Conservation (phyloP, 371 early-diverging fungal species). For the Mortierella sp. region DNA sequence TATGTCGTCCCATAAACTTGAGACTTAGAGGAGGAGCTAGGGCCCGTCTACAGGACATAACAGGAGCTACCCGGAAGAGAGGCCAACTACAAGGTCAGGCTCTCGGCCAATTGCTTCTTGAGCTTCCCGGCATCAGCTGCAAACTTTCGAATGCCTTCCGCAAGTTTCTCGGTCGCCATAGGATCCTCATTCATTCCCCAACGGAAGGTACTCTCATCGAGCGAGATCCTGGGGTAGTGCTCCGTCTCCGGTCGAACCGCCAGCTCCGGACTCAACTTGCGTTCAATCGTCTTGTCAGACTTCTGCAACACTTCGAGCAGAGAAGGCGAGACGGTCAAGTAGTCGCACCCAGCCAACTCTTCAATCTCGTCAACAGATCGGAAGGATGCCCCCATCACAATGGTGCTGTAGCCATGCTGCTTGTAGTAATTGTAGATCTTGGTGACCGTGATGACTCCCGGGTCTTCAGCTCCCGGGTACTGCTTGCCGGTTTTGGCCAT, state of each 20-base stretch:
- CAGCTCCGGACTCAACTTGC: slow-evolving; percentile 74
- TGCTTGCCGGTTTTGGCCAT: slow-evolving; percentile 85
- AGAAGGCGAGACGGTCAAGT: slow-evolving; percentile 92
- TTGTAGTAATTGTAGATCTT: slow-evolving; percentile 98
- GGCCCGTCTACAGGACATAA: too few species aligned
- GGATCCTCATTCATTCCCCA: slow-evolving; percentile 97
- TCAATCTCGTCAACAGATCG: slow-evolving; percentile 95
- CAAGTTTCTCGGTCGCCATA: slow-evolving; percentile 97
- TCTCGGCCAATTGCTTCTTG: slow-evolving; percentile 72
- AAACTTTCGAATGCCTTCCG: slow-evolving; percentile 96
- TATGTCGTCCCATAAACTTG: not conserved
- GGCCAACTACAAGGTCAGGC: slow-evolving; percentile 53
- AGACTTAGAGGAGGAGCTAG: too few species aligned
- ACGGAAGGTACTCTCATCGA: slow-evolving; percentile 89
- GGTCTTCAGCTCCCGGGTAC: slow-evolving; percentile 81
- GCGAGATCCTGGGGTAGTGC: slow-evolving; percentile 72
- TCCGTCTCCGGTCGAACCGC: slow-evolving; percentile 57
- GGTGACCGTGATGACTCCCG: slow-evolving; percentile 92
- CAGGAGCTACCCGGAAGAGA: too few species aligned
- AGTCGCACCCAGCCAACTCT: slow-evolving; percentile 96
- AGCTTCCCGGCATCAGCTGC: slow-evolving; percentile 91
- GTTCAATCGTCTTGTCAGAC: slow-evolving; percentile 67
- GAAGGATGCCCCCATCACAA: slow-evolving; percentile 99
- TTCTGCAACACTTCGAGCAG: slow-evolving; percentile 82
- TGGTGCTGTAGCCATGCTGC: slow-evolving; percentile 94